phyloP scores from a whole-genome alignment of 139 green algal species.

The Astrephomene gubernaculifera region DNA sequence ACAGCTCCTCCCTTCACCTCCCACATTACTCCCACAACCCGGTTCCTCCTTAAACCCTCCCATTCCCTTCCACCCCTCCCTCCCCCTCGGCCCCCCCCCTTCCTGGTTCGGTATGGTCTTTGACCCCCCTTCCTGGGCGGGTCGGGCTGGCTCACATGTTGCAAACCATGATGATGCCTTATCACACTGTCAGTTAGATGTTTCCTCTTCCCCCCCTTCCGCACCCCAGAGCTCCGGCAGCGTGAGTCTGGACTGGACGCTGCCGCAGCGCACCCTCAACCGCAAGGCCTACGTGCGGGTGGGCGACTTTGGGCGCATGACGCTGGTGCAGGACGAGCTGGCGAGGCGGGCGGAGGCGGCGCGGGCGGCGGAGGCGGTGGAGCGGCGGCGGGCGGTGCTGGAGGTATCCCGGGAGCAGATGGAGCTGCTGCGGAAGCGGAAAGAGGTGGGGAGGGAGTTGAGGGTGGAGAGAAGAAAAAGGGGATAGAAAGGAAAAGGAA shows the following conservation, averaged over 20 bases:
- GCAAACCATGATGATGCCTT: too few relatives aligned
- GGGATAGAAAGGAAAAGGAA: too few relatives aligned
- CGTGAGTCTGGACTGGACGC: constrained; percentile 14
- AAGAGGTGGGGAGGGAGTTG: constrained; percentile 11
- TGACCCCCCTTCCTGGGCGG: too few relatives aligned
- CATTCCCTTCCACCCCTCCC: too few relatives aligned
- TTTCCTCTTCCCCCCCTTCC: background rate
- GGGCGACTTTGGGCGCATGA: constrained; percentile 16
- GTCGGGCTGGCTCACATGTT: too few relatives aligned
- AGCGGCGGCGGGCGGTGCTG: background rate
- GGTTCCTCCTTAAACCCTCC: too few relatives aligned
- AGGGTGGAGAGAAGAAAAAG: too few relatives aligned
- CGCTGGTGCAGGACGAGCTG: constrained; percentile 32
- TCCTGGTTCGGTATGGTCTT: too few relatives aligned
- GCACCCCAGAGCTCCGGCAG: constrained; percentile 12
- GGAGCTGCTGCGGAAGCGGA: background rate
- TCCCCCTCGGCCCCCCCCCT: too few relatives aligned
- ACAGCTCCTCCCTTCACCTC: too few relatives aligned
- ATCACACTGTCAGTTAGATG: too few relatives aligned
- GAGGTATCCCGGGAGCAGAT: background rate
- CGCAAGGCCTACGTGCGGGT: constrained; percentile 18
- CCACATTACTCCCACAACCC: too few relatives aligned
- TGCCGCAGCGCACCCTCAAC: constrained; percentile 35
- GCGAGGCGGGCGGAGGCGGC: constrained; percentile 8
- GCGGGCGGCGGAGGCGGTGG: background rate